Base-by-base conservation (phyloP, 192 early-diverging fungal species). In the Helicostylum pulchrum region DNA sequence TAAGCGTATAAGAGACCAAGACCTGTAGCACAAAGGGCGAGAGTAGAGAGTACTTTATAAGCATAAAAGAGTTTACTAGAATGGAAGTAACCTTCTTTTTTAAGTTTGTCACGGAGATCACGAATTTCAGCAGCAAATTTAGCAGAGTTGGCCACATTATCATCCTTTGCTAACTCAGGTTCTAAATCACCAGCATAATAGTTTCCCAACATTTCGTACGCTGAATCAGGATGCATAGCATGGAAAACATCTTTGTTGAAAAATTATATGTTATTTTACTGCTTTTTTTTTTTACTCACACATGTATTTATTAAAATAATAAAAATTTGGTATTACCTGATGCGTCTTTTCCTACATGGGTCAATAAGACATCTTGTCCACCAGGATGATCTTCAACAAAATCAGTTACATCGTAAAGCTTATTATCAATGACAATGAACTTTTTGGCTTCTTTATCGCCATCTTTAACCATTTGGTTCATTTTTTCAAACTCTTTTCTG, bases 331-430 rank as follows among this genome's bases (percentile, higher is more conserved):
- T 32, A 31, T 62, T 77, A 87, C 85, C 85, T 62, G 83, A 77
- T 53, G 77, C 80, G 65, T 93, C 91, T 67, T 85, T 87, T 57
- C 90, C 89, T 14, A 90, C 52, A 66, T 89, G 88, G 10, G 90
- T 90, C 64, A 89, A 71, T 53, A 90, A 81, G 2, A 91, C 90
- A 10, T 61, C 45, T 19, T 69, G 74, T 61, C 90, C 90, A 64
- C 92, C 92, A 53, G 92, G 92, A 71, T 93, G 92, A 62, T 85
- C 87, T 54, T 65, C 64, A 15, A 86, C 63, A 69, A 93, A 92
- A 31, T 88, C 88, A n/a, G 80, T 77, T 32, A 93, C 72, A 80
- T 93, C 88, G 65, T 92, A 92, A 1, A 93, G 82, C 64, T 92
- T 92, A 74, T 85, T 82, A 67, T 91, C 80, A 74, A 92, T 88